These are phyloP conservation scores for Sideroxylon spinosum DNA, from an alignment of 179 eudicot genomes.

Conservation along the genomic window DNA sequence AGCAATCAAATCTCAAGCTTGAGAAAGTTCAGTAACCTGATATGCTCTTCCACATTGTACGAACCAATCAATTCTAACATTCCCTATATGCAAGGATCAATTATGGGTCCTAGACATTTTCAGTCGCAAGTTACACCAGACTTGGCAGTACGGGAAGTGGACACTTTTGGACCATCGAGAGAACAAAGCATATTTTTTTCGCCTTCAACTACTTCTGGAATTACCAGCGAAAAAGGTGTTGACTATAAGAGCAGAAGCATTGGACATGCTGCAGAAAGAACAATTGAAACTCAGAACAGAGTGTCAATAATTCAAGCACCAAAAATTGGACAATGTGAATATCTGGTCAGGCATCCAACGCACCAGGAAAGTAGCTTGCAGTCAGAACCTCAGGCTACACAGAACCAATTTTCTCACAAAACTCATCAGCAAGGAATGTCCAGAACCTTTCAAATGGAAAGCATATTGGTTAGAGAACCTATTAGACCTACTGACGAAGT, in stretches of 20 bases:
- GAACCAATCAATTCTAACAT: slow-evolving; percentile 22
- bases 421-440: slow-evolving; percentile 15
- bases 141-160: slow-evolving; percentile 17
- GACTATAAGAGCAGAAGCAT: slow-evolving; percentile 5
- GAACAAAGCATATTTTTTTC: slow-evolving; percentile 26
- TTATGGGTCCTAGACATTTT: slow-evolving; percentile 12
- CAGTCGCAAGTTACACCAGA: slow-evolving; percentile 22
- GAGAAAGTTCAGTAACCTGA: slow-evolving; percentile 5
- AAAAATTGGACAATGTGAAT: background rate
- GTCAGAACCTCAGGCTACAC: background rate
- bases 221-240: no score
- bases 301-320: slow-evolving; percentile 19
- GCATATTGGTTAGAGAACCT: slow-evolving; percentile 8
- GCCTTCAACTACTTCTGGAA: slow-evolving; percentile 7
- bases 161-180: slow-evolving; percentile 16
- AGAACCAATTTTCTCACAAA: slow-evolving; percentile 7
- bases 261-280: slow-evolving; percentile 20
- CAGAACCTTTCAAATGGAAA: slow-evolving; percentile 9
- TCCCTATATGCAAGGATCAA: slow-evolving; percentile 16
- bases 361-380: background rate
- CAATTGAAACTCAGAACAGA: slow-evolving; percentile 10
- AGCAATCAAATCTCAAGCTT: background rate
- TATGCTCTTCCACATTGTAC: background rate
- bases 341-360: background rate
- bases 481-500: slow-evolving; percentile 2